These are phyloP conservation scores for Cladophialophora psammophila DNA, from an alignment of 2,329 filamentous ascomycete species.

Conservation along the genomic window DNA sequence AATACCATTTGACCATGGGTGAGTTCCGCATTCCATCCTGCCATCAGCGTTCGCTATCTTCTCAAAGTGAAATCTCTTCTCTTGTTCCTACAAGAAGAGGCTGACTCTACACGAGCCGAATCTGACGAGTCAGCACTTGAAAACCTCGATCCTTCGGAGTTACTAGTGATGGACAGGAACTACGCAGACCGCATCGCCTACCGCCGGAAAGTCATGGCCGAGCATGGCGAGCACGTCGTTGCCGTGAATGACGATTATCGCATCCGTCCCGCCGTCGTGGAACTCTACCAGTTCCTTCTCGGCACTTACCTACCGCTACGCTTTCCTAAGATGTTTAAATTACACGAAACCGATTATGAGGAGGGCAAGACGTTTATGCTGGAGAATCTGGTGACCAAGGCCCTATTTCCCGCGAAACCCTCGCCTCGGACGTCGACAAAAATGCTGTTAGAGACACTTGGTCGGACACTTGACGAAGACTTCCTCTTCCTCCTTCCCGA, in stretches of 20 bases:
- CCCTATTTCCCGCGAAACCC: slow-evolving; percentile 50
- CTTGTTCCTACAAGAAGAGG: slow-evolving; percentile 22
- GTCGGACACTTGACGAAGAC: slow-evolving; percentile 64
- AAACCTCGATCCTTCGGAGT: slow-evolving; percentile 59
- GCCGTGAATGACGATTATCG: slow-evolving; percentile 51
- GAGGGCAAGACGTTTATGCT: slow-evolving; percentile 44
- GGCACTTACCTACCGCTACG: slow-evolving; percentile 63
- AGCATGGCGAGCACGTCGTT: slow-evolving; percentile 52
- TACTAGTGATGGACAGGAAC: slow-evolving; percentile 66
- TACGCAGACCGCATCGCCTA: slow-evolving; percentile 61
- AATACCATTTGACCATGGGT: slow-evolving; percentile 71
- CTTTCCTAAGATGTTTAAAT: slow-evolving; percentile 62
- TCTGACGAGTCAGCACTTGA: slow-evolving; percentile 56
- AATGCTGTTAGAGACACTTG: slow-evolving; percentile 57
- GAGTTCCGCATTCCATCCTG: slow-evolving; percentile 31
- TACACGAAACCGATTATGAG: slow-evolving; percentile 44
- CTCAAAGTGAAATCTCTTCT: neutral
- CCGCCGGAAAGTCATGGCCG: slow-evolving; percentile 56
- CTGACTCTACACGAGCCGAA: slow-evolving; percentile 35
- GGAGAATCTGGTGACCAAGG: slow-evolving; percentile 57
- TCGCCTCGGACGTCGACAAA: slow-evolving; percentile 44
- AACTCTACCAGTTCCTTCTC: slow-evolving; percentile 65
- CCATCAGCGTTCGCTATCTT: neutral
- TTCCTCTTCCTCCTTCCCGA: slow-evolving; percentile 65
- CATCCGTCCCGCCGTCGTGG: slow-evolving; percentile 58